Percentiles rank a stretch among this genome's conserved stretches.
phyloP scores from a whole-genome alignment of 1,139 yeast species.

The Lodderomyces pseudojiufengensis region DNA sequence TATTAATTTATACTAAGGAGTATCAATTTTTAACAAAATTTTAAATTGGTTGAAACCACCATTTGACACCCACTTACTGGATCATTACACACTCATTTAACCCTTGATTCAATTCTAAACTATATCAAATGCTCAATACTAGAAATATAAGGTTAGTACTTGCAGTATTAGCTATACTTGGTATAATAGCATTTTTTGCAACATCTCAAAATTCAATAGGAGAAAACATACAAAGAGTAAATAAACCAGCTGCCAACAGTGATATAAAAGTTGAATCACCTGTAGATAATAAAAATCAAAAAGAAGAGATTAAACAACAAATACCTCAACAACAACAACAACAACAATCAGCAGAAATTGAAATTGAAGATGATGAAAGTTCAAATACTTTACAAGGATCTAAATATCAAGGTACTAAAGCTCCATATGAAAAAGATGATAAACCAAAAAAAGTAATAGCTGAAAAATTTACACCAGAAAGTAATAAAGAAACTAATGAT shows the following conservation, averaged over 20 bases:
- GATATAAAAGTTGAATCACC: constrained; percentile 10
- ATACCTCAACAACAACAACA: constrained; percentile 3
- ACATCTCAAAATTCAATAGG: constrained; percentile 28
- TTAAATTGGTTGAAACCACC: background rate
- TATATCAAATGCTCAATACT: constrained; percentile 26
- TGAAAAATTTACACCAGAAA: constrained; percentile 17
- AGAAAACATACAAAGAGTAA: constrained; percentile 22
- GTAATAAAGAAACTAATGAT: constrained; percentile 1
- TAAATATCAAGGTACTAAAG: constrained; percentile 31
- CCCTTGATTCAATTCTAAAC: background rate
- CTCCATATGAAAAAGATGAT: constrained; percentile 27
- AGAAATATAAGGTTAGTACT: constrained; percentile 36
- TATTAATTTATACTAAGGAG: too few relatives aligned
- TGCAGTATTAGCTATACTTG: constrained; percentile 33
- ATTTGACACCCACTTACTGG: constrained; percentile 1
- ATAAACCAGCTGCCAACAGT: constrained; percentile 23
- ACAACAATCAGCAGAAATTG: constrained; percentile 5
- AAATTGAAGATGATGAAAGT: constrained; percentile 19
- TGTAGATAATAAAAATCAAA: background rate
- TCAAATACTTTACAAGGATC: constrained; percentile 34
- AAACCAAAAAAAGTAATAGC: constrained; percentile 20
- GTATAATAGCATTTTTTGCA: constrained; percentile 35
- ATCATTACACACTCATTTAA: background rate
- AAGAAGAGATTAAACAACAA: background rate
- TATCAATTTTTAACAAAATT: background rate